Evolutionary conservation across 352 stramenopile species (phyloP), one percentile per base, ranked within the genome.

Genomic region (Pythium dissotocum): DNA sequence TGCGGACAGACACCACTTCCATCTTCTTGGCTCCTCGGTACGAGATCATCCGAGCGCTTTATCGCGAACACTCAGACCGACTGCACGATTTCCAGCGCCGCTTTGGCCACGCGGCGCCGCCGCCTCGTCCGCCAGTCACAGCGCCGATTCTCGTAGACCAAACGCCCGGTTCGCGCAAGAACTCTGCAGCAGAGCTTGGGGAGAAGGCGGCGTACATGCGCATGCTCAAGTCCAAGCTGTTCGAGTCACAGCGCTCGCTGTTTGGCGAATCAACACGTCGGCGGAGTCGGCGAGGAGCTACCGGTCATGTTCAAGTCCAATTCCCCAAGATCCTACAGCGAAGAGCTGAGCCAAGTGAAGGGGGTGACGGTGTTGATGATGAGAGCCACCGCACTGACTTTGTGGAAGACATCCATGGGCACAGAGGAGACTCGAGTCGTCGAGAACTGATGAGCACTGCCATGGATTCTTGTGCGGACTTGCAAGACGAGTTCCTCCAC

Each of bases 1-100:
- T 91, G 1, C 73, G 77, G 6, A 73, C 72, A 60, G 80, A 89
- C 69, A 87, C 78, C 14, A 78, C 89, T 51, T 86, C 79, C 26
- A 79, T 87, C 59, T 89, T 89, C 62, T 66, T 91, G 18, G 70
- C 78, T 42, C 72, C 80, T 7, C 65, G 67, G 6, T 77, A 77
- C 26, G 79, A 83, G 16, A 78, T 89, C 49, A 72, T 88, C 33
- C 77, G 76, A 28, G 69, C 80, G 8, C 69, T 91, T 2, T 75
- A 79, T 8, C 51, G 48, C 3, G 83, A 91, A 60, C 80, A 91
- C 55, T 58, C 74, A 7, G 59, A 69, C 12, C 73, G 83, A 4
- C 32, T 85, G 4, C 56, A 70, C 35, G 77, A 87, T 48, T 91
- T 91, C 42, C 57, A 67, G 0, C 69, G 73, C 28, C 83, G 83